A percentile compares a stretch with the other conserved stretches of the same genome.
Evolutionary conservation across 164 flowering plant species (phyloP).

Genomic region (Sextonia rubra): DNA sequence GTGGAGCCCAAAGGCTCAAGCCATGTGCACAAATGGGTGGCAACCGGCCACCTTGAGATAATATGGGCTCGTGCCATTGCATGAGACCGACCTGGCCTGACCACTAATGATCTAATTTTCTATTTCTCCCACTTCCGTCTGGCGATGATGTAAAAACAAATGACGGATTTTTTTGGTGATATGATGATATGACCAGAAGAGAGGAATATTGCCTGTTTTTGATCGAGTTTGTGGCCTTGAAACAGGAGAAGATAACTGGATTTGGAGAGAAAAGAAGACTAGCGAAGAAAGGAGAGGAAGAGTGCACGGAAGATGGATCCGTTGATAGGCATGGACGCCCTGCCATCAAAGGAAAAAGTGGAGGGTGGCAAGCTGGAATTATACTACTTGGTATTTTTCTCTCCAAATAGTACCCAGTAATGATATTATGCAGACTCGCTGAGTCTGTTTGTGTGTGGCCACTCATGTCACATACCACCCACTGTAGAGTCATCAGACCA

Average conservation of each 20-base stretch:
- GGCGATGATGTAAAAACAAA: no score
- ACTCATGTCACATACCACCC: fast-evolving
- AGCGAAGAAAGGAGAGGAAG: slow-evolving; percentile 22
- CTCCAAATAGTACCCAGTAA: not conserved
- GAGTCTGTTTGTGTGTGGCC: no score
- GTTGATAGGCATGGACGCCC: slow-evolving; percentile 70
- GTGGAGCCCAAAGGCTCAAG: no score
- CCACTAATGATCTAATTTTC: no score
- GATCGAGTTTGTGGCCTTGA: not conserved
- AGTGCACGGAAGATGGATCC: slow-evolving; percentile 70
- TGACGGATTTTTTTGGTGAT: not conserved
- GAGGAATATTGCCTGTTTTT: not conserved
- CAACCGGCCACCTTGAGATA: no score
- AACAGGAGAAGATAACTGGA: slow-evolving; percentile 34
- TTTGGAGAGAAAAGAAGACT: slow-evolving; percentile 9
- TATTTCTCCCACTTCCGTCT: no score
- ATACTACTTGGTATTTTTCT: slow-evolving; percentile 55
- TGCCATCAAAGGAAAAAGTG: slow-evolving; percentile 57
- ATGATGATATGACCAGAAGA: not conserved
- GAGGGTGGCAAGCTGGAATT: slow-evolving; percentile 73
- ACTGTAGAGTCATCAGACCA: no score
- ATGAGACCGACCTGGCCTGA: not conserved
- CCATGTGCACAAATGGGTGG: no score
- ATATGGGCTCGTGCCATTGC: not conserved
- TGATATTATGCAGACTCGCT: not conserved